Evolutionary conservation across 495 filamentous ascomycete genomes (phyloP).

Genomic region (Aspergillus steynii): DNA sequence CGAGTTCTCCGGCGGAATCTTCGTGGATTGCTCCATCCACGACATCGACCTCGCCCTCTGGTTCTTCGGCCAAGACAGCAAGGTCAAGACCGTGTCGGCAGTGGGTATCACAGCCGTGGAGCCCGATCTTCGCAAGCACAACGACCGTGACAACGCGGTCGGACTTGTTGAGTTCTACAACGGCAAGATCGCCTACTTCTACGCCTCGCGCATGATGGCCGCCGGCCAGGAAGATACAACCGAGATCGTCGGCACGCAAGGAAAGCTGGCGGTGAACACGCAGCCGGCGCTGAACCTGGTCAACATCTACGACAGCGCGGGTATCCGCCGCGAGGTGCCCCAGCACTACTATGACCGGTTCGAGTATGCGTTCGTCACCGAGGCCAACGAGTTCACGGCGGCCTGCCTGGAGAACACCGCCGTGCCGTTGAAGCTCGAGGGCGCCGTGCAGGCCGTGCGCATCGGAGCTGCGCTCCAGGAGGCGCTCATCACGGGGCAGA

Average conservation of each 20-base stretch:
- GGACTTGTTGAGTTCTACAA: constrained; percentile 64
- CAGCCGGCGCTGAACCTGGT: constrained; percentile 55
- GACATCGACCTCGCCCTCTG: constrained; percentile 60
- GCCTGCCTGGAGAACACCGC: constrained; percentile 50
- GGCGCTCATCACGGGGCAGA: constrained; percentile 53
- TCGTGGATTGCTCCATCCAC: constrained; percentile 60
- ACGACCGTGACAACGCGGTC: constrained; percentile 63
- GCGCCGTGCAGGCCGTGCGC: constrained; percentile 58
- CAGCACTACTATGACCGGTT: constrained; percentile 62
- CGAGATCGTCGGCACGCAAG: constrained; percentile 63
- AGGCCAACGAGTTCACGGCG: constrained; percentile 61
- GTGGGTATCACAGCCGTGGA: constrained; percentile 61
- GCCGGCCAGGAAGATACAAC: constrained; percentile 64
- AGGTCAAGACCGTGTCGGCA: constrained; percentile 51
- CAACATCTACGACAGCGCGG: constrained; percentile 47
- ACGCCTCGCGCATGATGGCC: constrained; percentile 61
- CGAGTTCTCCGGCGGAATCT: constrained; percentile 59
- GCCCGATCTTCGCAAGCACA: constrained; percentile 57
- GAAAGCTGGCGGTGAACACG: constrained; percentile 58
- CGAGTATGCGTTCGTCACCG: constrained; percentile 61
- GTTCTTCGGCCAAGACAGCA: constrained; percentile 54
- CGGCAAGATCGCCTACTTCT: constrained; percentile 62
- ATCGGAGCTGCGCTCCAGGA: constrained; percentile 64
- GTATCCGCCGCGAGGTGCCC: constrained; percentile 57
- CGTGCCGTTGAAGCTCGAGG: constrained; percentile 54